Evolutionary conservation across 108 stramenopile genomes (phyloP), one percentile per base, ranked within the genome.

Genomic region (Ochromonas danica): DNA sequence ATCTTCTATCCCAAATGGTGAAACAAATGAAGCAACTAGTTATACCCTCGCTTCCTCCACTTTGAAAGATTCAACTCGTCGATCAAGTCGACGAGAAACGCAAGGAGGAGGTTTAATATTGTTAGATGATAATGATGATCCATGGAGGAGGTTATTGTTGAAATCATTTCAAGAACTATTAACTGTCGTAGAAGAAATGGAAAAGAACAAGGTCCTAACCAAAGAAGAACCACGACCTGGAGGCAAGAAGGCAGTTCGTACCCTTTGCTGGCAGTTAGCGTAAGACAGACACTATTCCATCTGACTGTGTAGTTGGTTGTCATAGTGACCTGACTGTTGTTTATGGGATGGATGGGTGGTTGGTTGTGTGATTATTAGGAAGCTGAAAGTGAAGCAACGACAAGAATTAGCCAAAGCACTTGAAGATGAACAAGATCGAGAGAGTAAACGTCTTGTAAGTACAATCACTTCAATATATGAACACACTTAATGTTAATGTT

Each of bases 71-170:
- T n/a, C n/a, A n/a, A n/a, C n/a, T n/a, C n/a, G n/a, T n/a, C n/a
- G n/a, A n/a, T n/a, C n/a, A n/a, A n/a, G n/a, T n/a, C n/a, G n/a
- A n/a, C n/a, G n/a, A n/a, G n/a, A n/a, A n/a, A n/a, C n/a, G n/a
- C n/a, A n/a, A n/a, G n/a, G n/a, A n/a, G n/a, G n/a, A n/a, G n/a
- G n/a, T n/a, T n/a, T n/a, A n/a, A n/a, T n/a, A n/a, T n/a, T n/a
- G n/a, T n/a, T n/a, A n/a, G n/a, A n/a, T n/a, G n/a, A n/a, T n/a
- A 51, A 14, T 51, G 45, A 22, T 22, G 45, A 51, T 51, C 22
- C 45, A 51, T 51, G 45, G 45, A 51, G 45, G 45, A 51, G 22
- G n/a, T n/a, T n/a, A n/a, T n/a, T n/a, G n/a, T n/a, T n/a, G n/a
- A 51, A 51, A 22, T 51, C 22, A 14, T 51, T 14, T 51, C 45